phyloP scores from a whole-genome alignment of 257 asterid species.

The Nyctanthes arbortristis region DNA sequence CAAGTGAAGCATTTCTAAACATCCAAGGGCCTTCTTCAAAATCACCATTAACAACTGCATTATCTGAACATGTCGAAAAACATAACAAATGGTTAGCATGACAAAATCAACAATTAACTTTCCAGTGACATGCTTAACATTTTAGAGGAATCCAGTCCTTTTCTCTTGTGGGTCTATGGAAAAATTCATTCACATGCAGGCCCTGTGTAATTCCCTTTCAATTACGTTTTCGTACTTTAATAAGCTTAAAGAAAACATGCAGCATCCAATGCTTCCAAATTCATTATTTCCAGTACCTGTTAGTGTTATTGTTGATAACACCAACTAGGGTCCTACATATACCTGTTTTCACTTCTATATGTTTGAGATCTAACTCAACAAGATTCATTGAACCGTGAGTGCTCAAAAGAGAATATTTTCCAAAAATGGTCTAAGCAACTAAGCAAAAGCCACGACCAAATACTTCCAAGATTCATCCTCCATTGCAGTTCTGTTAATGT shows the following conservation, averaged over 20 bases:
- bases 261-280: not conserved
- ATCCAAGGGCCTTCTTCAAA: conserved; percentile 98
- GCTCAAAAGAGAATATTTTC: too few species aligned
- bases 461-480: too few species aligned
- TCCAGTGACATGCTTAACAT: not conserved
- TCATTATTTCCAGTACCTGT: not conserved
- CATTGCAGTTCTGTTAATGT: too few species aligned
- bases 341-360: not conserved
- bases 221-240: not conserved
- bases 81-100: conserved; percentile 3
- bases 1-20: conserved; percentile 83
- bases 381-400: not conserved
- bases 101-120: not conserved
- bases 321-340: not conserved
- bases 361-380: not conserved
- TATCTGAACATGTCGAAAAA: conserved; percentile 41
- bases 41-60: conserved; percentile 84
- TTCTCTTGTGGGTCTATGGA: not conserved
- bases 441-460: too few species aligned
- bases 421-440: too few species aligned
- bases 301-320: too few species aligned
- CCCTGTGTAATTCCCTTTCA: not conserved
- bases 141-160: not conserved
- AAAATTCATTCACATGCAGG: not conserved
- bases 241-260: not conserved